phyloP scores from a whole-genome alignment of 2,329 filamentous ascomycete genomes.

The Aspergillus terreus region DNA sequence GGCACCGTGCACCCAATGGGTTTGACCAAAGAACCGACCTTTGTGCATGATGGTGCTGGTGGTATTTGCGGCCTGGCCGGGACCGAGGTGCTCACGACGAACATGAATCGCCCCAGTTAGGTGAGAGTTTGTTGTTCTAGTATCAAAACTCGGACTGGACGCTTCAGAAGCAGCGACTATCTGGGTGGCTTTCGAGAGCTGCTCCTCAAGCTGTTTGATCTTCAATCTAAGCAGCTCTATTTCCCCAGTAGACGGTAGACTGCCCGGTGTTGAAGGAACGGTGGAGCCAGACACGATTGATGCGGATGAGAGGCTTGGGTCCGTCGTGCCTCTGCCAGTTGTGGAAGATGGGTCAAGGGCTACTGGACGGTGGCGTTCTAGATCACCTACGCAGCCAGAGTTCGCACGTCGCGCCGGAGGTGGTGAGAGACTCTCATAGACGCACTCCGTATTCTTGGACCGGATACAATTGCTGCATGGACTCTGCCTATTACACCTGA shows the following conservation, averaged over 20 bases:
- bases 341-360: neutral
- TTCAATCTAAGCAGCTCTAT: slow-evolving; percentile 37
- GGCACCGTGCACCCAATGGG: slow-evolving; percentile 53
- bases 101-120: slow-evolving; percentile 45
- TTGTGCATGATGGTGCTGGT: slow-evolving; percentile 50
- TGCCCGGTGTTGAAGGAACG: slow-evolving; percentile 19
- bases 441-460: slow-evolving; percentile 21
- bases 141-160: slow-evolving; percentile 23
- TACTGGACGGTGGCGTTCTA: neutral
- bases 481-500: slow-evolving; percentile 56
- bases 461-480: slow-evolving; percentile 61
- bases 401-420: slow-evolving; percentile 6
- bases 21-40: slow-evolving; percentile 54
- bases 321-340: slow-evolving; percentile 5
- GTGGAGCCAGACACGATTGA: slow-evolving; percentile 10
- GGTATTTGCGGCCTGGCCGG: slow-evolving; percentile 30
- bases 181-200: slow-evolving; percentile 30
- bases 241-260: slow-evolving; percentile 25
- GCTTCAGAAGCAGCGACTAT: slow-evolving; percentile 9
- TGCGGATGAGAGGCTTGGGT: slow-evolving; percentile 7
- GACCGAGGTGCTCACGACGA: slow-evolving; percentile 34
- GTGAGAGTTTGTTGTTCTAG: slow-evolving; percentile 37
- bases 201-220: slow-evolving; percentile 45
- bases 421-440: slow-evolving; percentile 12
- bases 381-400: neutral